Evolutionary conservation across 1,284 basidiomycete species (phyloP).

Genomic region (Cutaneotrichosporon sp.): DNA sequence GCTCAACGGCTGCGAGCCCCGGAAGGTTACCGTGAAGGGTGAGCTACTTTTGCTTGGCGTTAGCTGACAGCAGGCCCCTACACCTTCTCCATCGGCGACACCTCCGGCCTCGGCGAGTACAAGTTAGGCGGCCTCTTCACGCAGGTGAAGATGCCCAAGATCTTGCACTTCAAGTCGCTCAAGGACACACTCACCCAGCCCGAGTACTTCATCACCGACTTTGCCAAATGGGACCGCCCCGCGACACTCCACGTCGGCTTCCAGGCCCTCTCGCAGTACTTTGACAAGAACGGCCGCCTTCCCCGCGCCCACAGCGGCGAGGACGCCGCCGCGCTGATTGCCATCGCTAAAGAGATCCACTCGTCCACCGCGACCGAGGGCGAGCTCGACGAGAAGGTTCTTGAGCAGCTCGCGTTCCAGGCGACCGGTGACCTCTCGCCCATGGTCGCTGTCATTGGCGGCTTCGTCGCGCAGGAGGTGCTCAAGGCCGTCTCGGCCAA

Average conservation of each 20-base stretch:
- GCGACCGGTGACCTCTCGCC: slow-evolving; percentile 92
- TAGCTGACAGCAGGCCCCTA: slow-evolving; percentile 67
- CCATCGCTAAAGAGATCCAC: slow-evolving; percentile 73
- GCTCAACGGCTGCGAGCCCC: slow-evolving; percentile 85
- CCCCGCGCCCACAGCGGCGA: slow-evolving; percentile 81
- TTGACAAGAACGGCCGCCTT: slow-evolving; percentile 67
- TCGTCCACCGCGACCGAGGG: slow-evolving; percentile 60
- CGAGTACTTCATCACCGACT: slow-evolving; percentile 93
- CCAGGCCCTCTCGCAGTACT: slow-evolving; percentile 87
- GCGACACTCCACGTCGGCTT: slow-evolving; percentile 89
- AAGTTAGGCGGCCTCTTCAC: slow-evolving; percentile 91
- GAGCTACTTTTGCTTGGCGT: slow-evolving; percentile 32
- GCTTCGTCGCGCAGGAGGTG: slow-evolving; percentile 97
- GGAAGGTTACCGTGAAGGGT: slow-evolving; percentile 89
- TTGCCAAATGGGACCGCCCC: slow-evolving; percentile 96
- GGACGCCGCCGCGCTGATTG: slow-evolving; percentile 74
- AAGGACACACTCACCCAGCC: slow-evolving; percentile 80
- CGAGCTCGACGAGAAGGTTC: slow-evolving; percentile 71
- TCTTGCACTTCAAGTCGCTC: slow-evolving; percentile 91
- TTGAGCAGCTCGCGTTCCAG: slow-evolving; percentile 88
- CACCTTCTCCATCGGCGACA: slow-evolving; percentile 93
- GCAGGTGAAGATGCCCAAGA: slow-evolving; percentile 99
- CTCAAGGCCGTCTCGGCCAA: slow-evolving; percentile 97
- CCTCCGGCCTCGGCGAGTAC: slow-evolving; percentile 75
- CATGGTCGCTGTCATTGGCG: slow-evolving; percentile 90